A percentile compares a stretch with the other conserved stretches of the same genome.
Conservation (phyloP, 2,329 filamentous ascomycete species). For the Chrysosporium keratinophilum region DNA sequence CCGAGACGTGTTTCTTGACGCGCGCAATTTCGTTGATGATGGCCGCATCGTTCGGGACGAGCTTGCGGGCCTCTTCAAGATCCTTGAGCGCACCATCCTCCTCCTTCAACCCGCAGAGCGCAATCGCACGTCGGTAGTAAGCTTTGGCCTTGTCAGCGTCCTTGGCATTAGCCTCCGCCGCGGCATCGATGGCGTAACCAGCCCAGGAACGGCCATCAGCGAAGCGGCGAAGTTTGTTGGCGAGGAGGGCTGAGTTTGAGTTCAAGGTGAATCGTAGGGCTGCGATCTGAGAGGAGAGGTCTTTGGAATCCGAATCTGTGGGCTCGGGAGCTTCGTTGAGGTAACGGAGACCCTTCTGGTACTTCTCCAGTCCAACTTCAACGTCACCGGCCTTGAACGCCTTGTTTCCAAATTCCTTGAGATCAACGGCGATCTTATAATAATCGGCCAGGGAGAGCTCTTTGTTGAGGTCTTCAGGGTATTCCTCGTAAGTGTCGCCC, state of each 20-base stretch:
- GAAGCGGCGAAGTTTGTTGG: slow-evolving; percentile 67
- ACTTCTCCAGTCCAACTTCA: slow-evolving; percentile 69
- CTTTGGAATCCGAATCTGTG: slow-evolving; percentile 57
- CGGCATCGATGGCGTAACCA: slow-evolving; percentile 57
- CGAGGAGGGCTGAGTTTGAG: slow-evolving; percentile 77
- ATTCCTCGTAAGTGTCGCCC: slow-evolving; percentile 91
- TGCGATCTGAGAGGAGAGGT: slow-evolving; percentile 56
- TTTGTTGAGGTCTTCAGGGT: slow-evolving; percentile 68
- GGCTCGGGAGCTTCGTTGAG: slow-evolving; percentile 70
- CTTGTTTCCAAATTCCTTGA: slow-evolving; percentile 87
- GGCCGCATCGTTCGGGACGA: slow-evolving; percentile 64
- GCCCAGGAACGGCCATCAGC: slow-evolving; percentile 61
- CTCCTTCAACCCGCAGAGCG: slow-evolving; percentile 66
- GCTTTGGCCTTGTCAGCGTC: slow-evolving; percentile 77
- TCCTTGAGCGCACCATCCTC: slow-evolving; percentile 70
- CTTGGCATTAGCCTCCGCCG: slow-evolving; percentile 52
- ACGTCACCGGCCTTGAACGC: slow-evolving; percentile 76
- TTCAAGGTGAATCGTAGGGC: slow-evolving; percentile 74
- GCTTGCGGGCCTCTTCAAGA: slow-evolving; percentile 62
- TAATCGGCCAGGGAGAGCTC: slow-evolving; percentile 58
- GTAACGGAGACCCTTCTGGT: slow-evolving; percentile 86
- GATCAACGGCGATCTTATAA: slow-evolving; percentile 66
- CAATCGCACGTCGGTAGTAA: slow-evolving; percentile 69
- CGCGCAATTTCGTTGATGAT: slow-evolving; percentile 62
- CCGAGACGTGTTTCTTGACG: slow-evolving; percentile 67